Conservation (phyloP, 495 filamentous ascomycete genomes). For the Cercophora newfieldiana region DNA sequence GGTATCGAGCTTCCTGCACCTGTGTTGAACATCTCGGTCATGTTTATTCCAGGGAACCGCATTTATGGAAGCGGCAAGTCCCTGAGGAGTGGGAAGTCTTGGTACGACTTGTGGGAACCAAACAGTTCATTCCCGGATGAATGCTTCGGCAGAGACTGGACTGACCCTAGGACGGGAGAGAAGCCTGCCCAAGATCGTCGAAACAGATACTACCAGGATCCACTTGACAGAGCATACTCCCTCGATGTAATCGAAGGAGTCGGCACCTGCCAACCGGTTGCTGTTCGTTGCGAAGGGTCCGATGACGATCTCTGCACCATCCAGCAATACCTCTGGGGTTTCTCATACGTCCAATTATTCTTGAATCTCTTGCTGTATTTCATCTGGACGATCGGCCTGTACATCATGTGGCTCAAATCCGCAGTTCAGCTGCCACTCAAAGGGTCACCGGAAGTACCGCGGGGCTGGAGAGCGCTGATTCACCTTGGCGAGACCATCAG, state of each 20-base stretch:
- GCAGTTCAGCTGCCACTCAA: not conserved
- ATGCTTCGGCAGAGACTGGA: conserved; percentile 2
- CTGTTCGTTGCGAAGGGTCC: not conserved
- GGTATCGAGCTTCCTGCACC: not conserved
- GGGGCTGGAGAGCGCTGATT: not conserved
- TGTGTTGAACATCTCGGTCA: not conserved
- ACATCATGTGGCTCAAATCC: conserved; percentile 1
- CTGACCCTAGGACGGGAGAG: not conserved
- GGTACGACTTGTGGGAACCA: not conserved
- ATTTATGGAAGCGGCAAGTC: not conserved
- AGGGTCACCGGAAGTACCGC: not conserved
- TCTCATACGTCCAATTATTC: conserved; percentile 2
- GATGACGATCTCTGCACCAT: not conserved
- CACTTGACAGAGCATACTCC: not conserved
- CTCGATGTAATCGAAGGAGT: not conserved
- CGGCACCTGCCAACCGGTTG: not conserved
- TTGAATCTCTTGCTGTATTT: not conserved
- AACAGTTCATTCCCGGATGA: not conserved
- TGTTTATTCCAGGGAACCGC: not conserved
- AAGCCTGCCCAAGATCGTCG: not conserved
- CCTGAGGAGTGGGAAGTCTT: not conserved
- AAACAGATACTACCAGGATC: not conserved
- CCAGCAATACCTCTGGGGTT: conserved; percentile 11
- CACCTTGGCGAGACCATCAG: conserved; percentile 4
- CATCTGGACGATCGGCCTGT: conserved; percentile 5